Conservation (phyloP, 768 basidiomycete species). For the Mycena capillaripes region DNA sequence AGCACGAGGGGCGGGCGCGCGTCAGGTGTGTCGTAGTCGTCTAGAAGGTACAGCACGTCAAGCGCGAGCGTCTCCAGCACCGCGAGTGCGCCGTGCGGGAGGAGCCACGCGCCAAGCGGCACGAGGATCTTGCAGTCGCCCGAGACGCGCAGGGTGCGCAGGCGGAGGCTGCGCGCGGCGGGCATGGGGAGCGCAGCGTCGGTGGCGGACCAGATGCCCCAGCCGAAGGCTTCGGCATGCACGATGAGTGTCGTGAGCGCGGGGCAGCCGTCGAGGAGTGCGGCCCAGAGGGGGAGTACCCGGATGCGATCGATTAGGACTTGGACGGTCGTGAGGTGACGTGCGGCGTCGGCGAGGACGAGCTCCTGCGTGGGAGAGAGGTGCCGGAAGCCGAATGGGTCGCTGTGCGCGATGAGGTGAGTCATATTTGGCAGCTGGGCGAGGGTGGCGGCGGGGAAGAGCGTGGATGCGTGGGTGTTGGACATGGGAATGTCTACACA, state of each 20-base stretch:
- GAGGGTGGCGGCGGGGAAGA: constrained; percentile 21
- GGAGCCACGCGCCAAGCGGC: constrained; percentile 27
- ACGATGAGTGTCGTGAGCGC: constrained; percentile 8
- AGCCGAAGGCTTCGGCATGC: not conserved
- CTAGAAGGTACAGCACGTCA: constrained; percentile 18
- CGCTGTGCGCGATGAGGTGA: constrained; percentile 22
- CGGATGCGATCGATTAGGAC: constrained; percentile 20
- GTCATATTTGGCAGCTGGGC: constrained; percentile 14
- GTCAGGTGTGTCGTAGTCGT: constrained; percentile 25
- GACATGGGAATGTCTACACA: constrained; percentile 17
- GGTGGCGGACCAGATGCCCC: constrained; percentile 4
- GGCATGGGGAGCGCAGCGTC: not conserved
- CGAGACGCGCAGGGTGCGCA: constrained; percentile 16
- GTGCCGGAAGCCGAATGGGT: constrained; percentile 32
- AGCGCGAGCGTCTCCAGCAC: constrained; percentile 23
- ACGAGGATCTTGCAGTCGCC: constrained; percentile 28
- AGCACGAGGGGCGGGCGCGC: constrained; percentile 8
- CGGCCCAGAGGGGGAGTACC: constrained; percentile 26
- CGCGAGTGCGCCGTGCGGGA: constrained; percentile 16
- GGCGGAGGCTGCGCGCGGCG: not conserved
- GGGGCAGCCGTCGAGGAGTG: constrained; percentile 30
- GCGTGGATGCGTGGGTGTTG: not conserved
- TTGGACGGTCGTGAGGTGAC: constrained; percentile 16
- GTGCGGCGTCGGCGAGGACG: not conserved
- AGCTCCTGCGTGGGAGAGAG: constrained; percentile 3